These are phyloP conservation scores for Penicillium glabrum DNA, from an alignment of 2,329 filamentous ascomycete genomes.

Conservation along the genomic window DNA sequence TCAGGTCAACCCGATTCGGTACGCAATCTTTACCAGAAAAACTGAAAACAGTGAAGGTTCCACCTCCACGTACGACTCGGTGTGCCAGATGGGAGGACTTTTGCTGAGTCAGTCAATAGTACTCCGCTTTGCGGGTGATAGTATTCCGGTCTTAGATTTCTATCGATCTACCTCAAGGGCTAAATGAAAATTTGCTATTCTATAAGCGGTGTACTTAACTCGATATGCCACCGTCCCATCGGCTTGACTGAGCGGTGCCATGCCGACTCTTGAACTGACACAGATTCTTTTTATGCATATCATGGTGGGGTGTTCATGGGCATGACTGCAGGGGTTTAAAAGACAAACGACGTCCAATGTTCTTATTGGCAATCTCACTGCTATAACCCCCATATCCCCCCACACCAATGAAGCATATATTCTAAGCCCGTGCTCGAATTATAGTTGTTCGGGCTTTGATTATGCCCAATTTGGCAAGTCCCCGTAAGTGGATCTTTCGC, in stretches of 20 bases:
- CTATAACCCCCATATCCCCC: not conserved
- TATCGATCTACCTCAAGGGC: not conserved
- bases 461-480: not conserved
- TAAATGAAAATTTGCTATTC: not conserved
- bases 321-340: not conserved
- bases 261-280: not conserved
- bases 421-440: not conserved
- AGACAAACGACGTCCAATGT: not conserved
- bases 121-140: not conserved
- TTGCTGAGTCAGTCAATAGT: not conserved
- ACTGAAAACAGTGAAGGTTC: not conserved
- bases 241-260: not conserved
- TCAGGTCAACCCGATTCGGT: slow-evolving; percentile 8
- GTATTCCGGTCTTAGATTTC: not conserved
- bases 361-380: not conserved
- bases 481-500: not conserved
- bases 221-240: not conserved
- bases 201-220: not conserved
- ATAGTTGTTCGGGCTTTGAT: not conserved
- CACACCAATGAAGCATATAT: not conserved
- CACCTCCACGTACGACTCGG: not conserved
- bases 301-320: not conserved
- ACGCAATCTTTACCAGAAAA: not conserved
- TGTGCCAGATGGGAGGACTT: not conserved
- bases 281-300: not conserved